phyloP scores from a whole-genome alignment of 75 land plant species.

The Pinus albicaulis region DNA sequence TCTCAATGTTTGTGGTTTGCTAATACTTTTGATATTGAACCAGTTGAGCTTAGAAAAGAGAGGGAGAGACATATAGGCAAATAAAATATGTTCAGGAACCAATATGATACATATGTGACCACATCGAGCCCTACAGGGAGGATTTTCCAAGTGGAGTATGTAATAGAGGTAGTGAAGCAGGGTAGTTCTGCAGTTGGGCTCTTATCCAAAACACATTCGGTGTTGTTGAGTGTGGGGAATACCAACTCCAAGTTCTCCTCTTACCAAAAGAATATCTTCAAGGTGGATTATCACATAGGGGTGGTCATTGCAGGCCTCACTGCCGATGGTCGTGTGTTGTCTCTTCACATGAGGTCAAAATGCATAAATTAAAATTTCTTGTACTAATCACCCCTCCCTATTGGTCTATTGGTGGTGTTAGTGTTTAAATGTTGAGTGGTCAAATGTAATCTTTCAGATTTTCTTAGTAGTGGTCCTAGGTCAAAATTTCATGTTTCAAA shows the following conservation, averaged over 20 bases:
- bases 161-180: slow-evolving; percentile 99
- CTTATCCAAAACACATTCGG: slow-evolving; percentile 78
- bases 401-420: slow-evolving; percentile 85
- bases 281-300: slow-evolving; percentile 89
- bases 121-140: slow-evolving; percentile 98
- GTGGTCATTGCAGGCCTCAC: slow-evolving; percentile 91
- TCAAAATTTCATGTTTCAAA: no score
- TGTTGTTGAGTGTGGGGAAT: slow-evolving; percentile 84
- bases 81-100: slow-evolving; percentile 82
- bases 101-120: slow-evolving; percentile 97
- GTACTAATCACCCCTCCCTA: slow-evolving; percentile 83
- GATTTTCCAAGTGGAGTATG: slow-evolving; percentile 96
- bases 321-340: slow-evolving; percentile 89
- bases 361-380: slow-evolving; percentile 84
- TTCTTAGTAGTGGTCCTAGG: no score
- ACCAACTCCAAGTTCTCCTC: slow-evolving; percentile 88
- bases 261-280: slow-evolving; percentile 92
- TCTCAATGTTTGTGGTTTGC: no score
- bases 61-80: no score
- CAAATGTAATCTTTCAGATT: no score
- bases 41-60: no score
- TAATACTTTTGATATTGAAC: no score
- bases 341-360: slow-evolving; percentile 77
- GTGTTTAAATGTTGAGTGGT: no score
- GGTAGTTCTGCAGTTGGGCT: slow-evolving; percentile 92